These are phyloP conservation scores for Phytopythium mirpurense DNA, from an alignment of 352 stramenopile species.

Conservation along the genomic window DNA sequence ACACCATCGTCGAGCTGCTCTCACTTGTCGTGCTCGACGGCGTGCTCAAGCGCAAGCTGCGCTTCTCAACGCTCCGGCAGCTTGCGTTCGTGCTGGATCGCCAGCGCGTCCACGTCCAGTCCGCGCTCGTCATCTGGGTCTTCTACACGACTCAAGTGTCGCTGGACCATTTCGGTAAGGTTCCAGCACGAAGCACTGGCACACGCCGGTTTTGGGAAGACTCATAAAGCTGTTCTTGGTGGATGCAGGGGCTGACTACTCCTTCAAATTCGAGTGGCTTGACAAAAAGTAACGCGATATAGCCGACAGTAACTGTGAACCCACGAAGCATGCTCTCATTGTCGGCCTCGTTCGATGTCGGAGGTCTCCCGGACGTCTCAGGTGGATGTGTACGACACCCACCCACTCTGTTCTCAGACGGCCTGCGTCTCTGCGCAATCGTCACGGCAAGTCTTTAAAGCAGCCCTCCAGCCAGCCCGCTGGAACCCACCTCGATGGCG, in stretches of 20 bases:
- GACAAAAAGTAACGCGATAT: not conserved
- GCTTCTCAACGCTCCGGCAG: constrained; percentile 20
- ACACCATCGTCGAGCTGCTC: constrained; percentile 28
- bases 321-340: too few relatives aligned
- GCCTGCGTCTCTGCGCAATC: too few relatives aligned
- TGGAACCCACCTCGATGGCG: constrained; percentile 32
- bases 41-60: constrained; percentile 17
- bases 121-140: constrained; percentile 20
- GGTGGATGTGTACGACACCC: too few relatives aligned
- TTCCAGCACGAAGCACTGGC: too few relatives aligned
- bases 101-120: constrained; percentile 10
- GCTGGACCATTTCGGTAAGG: constrained; percentile 17
- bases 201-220: too few relatives aligned
- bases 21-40: constrained; percentile 25
- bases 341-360: too few relatives aligned
- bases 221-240: not conserved
- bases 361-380: not conserved
- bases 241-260: not conserved
- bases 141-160: constrained; percentile 19
- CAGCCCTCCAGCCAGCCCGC: not conserved
- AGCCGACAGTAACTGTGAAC: too few relatives aligned
- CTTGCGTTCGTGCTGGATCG: constrained; percentile 13
- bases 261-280: not conserved
- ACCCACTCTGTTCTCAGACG: not conserved
- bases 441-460: not conserved